Conservation (phyloP, 345 rosid genomes). For the Conringia planisiliqua region DNA sequence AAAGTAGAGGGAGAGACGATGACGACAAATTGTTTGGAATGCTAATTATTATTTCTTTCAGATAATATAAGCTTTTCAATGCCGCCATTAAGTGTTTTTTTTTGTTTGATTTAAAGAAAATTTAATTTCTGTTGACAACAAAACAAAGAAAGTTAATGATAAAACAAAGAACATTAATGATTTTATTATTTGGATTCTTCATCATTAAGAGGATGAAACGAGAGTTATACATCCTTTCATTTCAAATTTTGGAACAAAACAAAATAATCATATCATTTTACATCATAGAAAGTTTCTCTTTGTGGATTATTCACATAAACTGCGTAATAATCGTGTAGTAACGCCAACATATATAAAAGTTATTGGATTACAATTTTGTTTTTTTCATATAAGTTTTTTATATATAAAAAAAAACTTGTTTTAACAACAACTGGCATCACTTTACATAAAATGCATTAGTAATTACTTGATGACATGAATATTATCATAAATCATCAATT, state of each 20-base stretch:
- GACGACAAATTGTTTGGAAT: slow-evolving; percentile 17
- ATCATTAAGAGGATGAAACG: neutral
- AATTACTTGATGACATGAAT: neutral
- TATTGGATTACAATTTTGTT: neutral
- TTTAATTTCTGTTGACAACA: neutral
- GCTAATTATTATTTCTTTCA: neutral
- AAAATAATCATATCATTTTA: neutral
- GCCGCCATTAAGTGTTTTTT: neutral
- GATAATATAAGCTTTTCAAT: neutral
- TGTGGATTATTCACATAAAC: neutral
- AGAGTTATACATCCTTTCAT: neutral
- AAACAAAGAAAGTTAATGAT: neutral
- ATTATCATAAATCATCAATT: neutral
- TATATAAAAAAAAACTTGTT: neutral
- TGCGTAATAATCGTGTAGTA: neutral
- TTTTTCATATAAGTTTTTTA: neutral
- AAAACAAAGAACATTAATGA: neutral
- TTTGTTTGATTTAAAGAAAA: neutral
- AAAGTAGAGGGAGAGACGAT: slow-evolving; percentile 29
- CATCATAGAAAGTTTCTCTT: neutral
- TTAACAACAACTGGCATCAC: neutral
- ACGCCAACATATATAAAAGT: neutral
- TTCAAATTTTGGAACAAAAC: slow-evolving; percentile 9
- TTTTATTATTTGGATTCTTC: neutral
- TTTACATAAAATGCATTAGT: neutral